These are phyloP conservation scores for Kodamaea leandrae DNA, from an alignment of 805 yeast species.

Conservation along the genomic window DNA sequence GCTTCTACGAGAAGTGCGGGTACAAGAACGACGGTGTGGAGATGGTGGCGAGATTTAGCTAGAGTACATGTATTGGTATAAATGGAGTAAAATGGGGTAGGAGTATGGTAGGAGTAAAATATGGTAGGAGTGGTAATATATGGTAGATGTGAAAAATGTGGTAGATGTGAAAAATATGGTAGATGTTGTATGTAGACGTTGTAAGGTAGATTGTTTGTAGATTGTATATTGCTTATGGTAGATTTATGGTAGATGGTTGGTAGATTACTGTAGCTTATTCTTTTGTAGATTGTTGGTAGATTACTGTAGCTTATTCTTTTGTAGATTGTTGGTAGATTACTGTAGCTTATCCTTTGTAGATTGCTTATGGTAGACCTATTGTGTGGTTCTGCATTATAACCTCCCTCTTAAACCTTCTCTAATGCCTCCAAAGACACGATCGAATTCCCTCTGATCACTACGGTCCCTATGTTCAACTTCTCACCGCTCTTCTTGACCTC, in stretches of 20 bases:
- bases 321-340: not conserved
- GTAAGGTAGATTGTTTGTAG: not conserved
- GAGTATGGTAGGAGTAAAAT: not conserved
- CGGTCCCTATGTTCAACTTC: slow-evolving; percentile 59
- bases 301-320: not conserved
- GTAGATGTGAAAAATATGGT: too few relatives aligned
- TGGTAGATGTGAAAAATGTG: too few relatives aligned
- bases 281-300: not conserved
- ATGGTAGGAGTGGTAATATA: not conserved
- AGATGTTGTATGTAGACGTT: too few relatives aligned
- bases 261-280: not conserved
- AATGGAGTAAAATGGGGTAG: not conserved
- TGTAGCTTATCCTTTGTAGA: too few relatives aligned
- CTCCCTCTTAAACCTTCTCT: slow-evolving; percentile 33
- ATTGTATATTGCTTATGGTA: not conserved
- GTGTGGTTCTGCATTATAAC: too few relatives aligned
- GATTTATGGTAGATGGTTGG: not conserved
- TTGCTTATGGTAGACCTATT: too few relatives aligned
- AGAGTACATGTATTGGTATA: not conserved
- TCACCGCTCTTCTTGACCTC: slow-evolving; percentile 55
- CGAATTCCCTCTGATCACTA: slow-evolving; percentile 76
- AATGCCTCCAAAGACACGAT: slow-evolving; percentile 65
- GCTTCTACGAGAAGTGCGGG: slow-evolving; percentile 88
- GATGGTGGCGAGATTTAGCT: slow-evolving; percentile 53
- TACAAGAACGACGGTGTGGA: slow-evolving; percentile 62